Base-by-base conservation (phyloP, 148 eudicot genomes). In the Rhododendron kiyosumense region DNA sequence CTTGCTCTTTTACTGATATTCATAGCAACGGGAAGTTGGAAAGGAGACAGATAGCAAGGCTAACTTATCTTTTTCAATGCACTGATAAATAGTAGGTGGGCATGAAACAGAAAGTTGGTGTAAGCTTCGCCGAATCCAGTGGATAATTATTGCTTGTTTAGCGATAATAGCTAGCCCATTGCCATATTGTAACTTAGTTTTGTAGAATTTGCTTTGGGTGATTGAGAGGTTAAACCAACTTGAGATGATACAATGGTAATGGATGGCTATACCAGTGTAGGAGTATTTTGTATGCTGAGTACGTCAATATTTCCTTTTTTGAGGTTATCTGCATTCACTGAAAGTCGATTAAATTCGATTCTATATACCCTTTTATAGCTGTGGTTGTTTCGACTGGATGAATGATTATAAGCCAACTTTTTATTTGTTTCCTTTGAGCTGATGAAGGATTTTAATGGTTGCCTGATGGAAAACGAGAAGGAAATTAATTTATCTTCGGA, bases 1-100 rank as follows among this genome's bases (percentile, higher is more conserved):
- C 67, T 86, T 76, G 83, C 88, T 84, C 34, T 22, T 84, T 82
- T 59, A 61, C 83, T 80, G 71, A 84, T 81, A 82, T 26, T 12
- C 38, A 84, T 43, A 49, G 71, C 46, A 51, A 69, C 32, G 28
- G 34, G 20, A 83, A 83, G 71, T 43, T 76, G 85, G 85, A 45
- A 77, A 6, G n/a, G 71, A 45, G 77, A 76, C 78, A 71, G 83
- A 61, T 14, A 73, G 61, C 65, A 24, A 78, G 78, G 61, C 67
- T 17, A 43, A 45, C 52, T 65, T 6, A 67, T 63, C 54, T 67
- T 63, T 83, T 83, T 43, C 41, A 63, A n/a, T 63, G 78, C 38
- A 48, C 15, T 43, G 14, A 26, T 41, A 83, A 46, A 63, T 38
- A 24, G 45, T 48, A 84, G 4, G 24, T 45, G 26, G 77, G 76